Evolutionary conservation across 2,329 filamentous ascomycete species (phyloP).

Genomic region (Drechslera avenae): DNA sequence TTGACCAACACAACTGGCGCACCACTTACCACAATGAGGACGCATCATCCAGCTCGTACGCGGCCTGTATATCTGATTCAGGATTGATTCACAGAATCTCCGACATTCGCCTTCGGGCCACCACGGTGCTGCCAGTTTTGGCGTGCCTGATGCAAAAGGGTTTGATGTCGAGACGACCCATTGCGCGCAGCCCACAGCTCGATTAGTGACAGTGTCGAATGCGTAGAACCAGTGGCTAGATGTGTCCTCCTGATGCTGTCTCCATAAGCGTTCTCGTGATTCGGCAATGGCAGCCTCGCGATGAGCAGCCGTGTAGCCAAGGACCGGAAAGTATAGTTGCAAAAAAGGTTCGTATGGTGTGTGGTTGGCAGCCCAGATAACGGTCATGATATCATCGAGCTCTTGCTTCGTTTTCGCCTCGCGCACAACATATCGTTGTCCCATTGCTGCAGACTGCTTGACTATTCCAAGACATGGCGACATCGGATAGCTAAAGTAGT

Average conservation of each 20-base stretch:
- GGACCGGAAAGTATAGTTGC: slow-evolving; percentile 43
- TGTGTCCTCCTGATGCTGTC: slow-evolving; percentile 29
- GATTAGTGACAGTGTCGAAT: slow-evolving; percentile 27
- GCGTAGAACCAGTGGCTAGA: slow-evolving; percentile 44
- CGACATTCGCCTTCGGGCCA: slow-evolving; percentile 44
- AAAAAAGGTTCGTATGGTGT: slow-evolving; percentile 43
- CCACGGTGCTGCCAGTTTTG: slow-evolving; percentile 38
- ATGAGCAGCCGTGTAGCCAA: slow-evolving; percentile 34
- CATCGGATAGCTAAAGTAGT: slow-evolving; percentile 23
- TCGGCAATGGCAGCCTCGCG: slow-evolving; percentile 34
- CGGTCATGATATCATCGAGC: slow-evolving; percentile 38
- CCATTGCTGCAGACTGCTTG: slow-evolving; percentile 20
- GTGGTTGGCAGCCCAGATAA: slow-evolving; percentile 45
- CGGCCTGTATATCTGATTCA: slow-evolving; percentile 42
- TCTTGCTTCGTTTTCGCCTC: slow-evolving; percentile 35
- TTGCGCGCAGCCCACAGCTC: slow-evolving; percentile 38
- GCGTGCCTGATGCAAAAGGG: slow-evolving; percentile 38
- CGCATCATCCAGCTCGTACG: slow-evolving; percentile 41
- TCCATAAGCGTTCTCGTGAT: slow-evolving; percentile 42
- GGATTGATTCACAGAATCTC: slow-evolving; percentile 40
- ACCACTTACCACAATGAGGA: slow-evolving; percentile 41
- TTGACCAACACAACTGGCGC: slow-evolving; percentile 6
- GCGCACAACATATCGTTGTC: slow-evolving; percentile 32
- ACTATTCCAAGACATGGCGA: slow-evolving; percentile 29
- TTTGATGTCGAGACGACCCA: slow-evolving; percentile 39